Percentiles rank a stretch among this genome's conserved stretches.
phyloP scores from a whole-genome alignment of 169 alveolate species.

The Amoebophrya sp. region DNA sequence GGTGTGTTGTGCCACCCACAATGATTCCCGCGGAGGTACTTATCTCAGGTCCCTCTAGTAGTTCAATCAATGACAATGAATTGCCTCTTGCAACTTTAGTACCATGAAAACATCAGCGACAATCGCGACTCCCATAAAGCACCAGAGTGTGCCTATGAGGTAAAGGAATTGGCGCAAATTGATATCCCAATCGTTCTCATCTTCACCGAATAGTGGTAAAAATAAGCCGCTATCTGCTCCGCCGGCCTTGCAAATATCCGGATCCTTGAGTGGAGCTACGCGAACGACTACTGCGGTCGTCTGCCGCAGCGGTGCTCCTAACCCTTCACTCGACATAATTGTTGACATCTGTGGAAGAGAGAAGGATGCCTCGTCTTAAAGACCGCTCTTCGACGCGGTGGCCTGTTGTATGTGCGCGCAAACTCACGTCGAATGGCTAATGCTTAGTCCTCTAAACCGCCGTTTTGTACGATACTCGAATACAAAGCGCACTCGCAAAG shows the following conservation, averaged over 20 bases:
- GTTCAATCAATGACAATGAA: no score
- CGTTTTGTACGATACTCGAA: no score
- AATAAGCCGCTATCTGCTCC: not conserved
- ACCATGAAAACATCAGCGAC: conserved; percentile 32
- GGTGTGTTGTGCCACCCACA: no score
- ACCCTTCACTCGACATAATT: not conserved
- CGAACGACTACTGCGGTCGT: no score
- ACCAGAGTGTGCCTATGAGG: conserved; percentile 27
- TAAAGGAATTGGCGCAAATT: not conserved
- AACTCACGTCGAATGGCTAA: no score
- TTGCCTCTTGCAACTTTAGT: not conserved
- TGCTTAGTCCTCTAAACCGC: no score
- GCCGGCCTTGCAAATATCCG: not conserved
- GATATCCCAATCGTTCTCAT: conserved; percentile 32
- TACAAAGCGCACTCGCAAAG: no score
- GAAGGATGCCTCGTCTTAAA: no score
- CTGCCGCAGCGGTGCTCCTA: not conserved
- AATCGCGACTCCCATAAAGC: conserved; percentile 35
- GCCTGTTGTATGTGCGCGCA: no score
- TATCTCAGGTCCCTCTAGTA: no score
- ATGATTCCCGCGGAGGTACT: no score
- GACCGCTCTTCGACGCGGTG: no score
- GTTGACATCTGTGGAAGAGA: not conserved
- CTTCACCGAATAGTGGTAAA: not conserved
- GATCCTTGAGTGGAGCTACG: not conserved